Conservation (phyloP, 2,329 filamentous ascomycete genomes). For the Venturia oleaginea region DNA sequence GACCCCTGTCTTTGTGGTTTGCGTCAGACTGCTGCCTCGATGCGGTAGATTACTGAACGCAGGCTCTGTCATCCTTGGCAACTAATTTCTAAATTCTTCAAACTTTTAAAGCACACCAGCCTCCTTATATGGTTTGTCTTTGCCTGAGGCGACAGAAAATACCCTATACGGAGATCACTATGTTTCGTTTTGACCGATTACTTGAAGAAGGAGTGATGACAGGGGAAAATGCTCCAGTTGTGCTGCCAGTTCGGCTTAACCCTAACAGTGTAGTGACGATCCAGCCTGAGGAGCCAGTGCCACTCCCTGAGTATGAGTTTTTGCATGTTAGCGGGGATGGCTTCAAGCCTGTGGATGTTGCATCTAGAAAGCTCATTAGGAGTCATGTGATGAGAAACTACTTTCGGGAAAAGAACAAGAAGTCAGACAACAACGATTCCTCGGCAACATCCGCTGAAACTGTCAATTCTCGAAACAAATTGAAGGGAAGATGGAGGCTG, state of each 20-base stretch:
- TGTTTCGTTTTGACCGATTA: neutral
- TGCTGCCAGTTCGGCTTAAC: neutral
- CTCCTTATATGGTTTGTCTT: neutral
- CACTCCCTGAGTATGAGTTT: neutral
- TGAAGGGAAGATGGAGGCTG: slow-evolving; percentile 5
- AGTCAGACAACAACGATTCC: neutral
- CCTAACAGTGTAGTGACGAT: neutral
- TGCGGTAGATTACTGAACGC: neutral
- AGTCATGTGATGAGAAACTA: slow-evolving; percentile 9
- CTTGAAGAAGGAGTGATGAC: neutral
- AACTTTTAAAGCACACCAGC: neutral
- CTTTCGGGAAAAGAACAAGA: slow-evolving; percentile 1
- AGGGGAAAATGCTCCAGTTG: neutral
- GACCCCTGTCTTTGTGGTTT: neutral
- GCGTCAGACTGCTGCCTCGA: neutral
- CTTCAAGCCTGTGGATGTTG: slow-evolving; percentile 5
- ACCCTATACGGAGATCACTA: neutral
- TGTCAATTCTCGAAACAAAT: neutral
- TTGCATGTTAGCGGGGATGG: neutral
- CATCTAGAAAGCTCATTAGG: slow-evolving; percentile 9
- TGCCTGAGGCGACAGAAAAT: neutral
- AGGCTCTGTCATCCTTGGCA: neutral
- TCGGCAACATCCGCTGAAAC: neutral
- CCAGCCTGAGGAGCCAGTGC: neutral
- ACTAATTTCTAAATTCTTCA: neutral